These are phyloP conservation scores for Nothophoma quercina DNA, from an alignment of 2,329 filamentous ascomycete genomes.

Conservation along the genomic window DNA sequence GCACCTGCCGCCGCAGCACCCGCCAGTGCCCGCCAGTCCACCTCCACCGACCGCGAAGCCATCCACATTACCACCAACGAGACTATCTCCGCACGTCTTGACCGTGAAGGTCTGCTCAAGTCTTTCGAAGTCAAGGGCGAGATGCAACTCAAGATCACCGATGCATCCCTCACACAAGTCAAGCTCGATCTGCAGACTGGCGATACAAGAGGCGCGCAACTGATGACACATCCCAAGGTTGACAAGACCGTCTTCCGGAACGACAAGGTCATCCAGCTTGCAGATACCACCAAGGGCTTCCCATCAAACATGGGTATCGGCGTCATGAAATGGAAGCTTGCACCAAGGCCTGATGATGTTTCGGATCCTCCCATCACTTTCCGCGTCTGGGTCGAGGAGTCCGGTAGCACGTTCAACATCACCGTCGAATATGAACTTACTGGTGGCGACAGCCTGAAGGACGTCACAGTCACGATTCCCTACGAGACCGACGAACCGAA, in stretches of 20 bases:
- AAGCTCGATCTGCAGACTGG: constrained; percentile 82
- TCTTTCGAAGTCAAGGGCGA: constrained; percentile 91
- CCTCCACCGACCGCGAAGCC: constrained; percentile 79
- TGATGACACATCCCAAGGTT: constrained; percentile 95
- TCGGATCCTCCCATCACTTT: constrained; percentile 91
- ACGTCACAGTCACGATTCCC: constrained; percentile 88
- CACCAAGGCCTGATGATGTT: constrained; percentile 79
- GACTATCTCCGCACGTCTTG: constrained; percentile 87
- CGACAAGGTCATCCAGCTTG: constrained; percentile 86
- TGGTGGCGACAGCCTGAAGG: constrained; percentile 77
- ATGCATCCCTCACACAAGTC: constrained; percentile 88
- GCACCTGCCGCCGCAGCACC: constrained; percentile 61
- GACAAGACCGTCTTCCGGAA: constrained; percentile 87
- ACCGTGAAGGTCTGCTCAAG: constrained; percentile 85
- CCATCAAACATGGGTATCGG: constrained; percentile 93
- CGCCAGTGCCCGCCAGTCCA: constrained; percentile 65
- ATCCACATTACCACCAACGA: constrained; percentile 90
- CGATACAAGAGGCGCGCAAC: constrained; percentile 83
- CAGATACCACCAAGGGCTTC: constrained; percentile 86
- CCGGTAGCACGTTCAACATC: constrained; percentile 81
- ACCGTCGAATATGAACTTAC: constrained; percentile 96
- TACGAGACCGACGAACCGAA: constrained; percentile 85
- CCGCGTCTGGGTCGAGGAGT: constrained; percentile 96
- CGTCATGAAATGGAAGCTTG: constrained; percentile 90
- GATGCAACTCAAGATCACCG: constrained; percentile 87